phyloP scores from a whole-genome alignment of 495 filamentous ascomycete genomes.

The Recurvomyces mirabilis region DNA sequence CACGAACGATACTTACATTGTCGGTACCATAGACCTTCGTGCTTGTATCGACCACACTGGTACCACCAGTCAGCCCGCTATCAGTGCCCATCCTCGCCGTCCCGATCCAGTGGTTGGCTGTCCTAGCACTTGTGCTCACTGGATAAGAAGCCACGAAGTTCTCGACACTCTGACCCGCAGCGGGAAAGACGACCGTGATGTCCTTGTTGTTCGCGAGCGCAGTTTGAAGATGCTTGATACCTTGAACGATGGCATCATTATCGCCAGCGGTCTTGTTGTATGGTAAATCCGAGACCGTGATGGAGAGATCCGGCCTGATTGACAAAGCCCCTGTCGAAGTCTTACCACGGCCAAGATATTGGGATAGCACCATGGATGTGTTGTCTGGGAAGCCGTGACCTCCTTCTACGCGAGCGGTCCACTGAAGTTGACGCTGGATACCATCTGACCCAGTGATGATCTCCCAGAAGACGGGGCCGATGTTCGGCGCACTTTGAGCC shows the following conservation, averaged over 20 bases:
- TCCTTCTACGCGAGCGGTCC: conserved; percentile 51
- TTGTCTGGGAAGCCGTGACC: conserved; percentile 29
- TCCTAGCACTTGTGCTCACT: conserved; percentile 35
- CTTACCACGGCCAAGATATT: conserved; percentile 53
- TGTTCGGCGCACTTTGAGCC: conserved; percentile 58
- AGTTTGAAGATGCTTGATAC: conserved; percentile 46
- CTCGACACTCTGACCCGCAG: background rate
- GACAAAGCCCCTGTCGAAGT: conserved; percentile 50
- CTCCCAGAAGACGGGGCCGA: conserved; percentile 51
- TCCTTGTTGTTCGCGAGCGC: background rate
- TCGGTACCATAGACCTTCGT: conserved; percentile 59
- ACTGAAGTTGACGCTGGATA: conserved; percentile 53
- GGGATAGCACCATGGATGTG: conserved; percentile 47
- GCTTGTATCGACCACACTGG: conserved; percentile 54
- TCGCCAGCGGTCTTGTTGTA: conserved; percentile 45
- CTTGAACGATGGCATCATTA: conserved; percentile 36
- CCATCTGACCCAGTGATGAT: conserved; percentile 49
- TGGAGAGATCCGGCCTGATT: conserved; percentile 43
- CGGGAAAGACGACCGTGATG: background rate
- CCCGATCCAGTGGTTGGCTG: conserved; percentile 61
- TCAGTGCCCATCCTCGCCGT: conserved; percentile 53
- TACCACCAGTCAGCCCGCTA: conserved; percentile 48
- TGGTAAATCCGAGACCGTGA: conserved; percentile 42
- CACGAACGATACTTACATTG: conserved; percentile 55
- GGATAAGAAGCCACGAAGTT: conserved; percentile 29